phyloP scores from a whole-genome alignment of 2,329 filamentous ascomycete genomes.

The Beauveria medogensis region DNA sequence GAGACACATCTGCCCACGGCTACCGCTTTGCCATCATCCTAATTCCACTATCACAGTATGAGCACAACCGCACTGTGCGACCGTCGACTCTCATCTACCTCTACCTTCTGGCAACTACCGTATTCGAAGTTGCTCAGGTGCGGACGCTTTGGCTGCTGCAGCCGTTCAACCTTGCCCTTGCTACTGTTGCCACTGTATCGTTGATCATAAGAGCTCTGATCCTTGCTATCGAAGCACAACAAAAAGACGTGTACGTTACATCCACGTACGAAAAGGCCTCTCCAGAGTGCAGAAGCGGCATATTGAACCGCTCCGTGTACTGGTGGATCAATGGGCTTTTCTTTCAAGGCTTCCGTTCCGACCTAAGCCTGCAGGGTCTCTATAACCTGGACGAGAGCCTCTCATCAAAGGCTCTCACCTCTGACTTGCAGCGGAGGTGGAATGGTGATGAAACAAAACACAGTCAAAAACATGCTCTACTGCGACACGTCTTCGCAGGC shows the following conservation, averaged over 20 bases:
- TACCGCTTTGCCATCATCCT: too few species aligned
- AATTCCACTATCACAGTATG: slow-evolving; percentile 5
- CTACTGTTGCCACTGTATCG: slow-evolving; percentile 1
- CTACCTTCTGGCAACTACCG: background rate
- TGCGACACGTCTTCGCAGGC: background rate
- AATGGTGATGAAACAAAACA: background rate
- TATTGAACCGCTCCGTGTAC: background rate
- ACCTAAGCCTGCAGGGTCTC: background rate
- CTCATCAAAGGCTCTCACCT: background rate
- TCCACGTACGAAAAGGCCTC: background rate
- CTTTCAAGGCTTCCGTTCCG: background rate
- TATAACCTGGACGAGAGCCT: background rate
- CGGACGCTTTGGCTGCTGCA: slow-evolving; percentile 5
- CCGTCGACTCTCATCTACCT: background rate
- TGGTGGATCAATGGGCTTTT: slow-evolving; percentile 5
- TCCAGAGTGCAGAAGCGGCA: background rate
- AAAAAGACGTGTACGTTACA: background rate
- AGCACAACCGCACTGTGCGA: slow-evolving; percentile 1
- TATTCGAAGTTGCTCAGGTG: background rate
- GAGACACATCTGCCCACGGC: too few species aligned
- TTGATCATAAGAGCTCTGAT: background rate
- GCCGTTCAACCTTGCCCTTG: background rate
- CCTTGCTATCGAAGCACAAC: background rate
- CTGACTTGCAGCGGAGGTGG: slow-evolving; percentile 1
- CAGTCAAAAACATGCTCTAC: background rate